Percentiles rank a stretch among this genome's conserved stretches.
These are phyloP conservation scores for Kodamaea neixiangensis DNA, from an alignment of 805 yeast species.

Conservation along the genomic window DNA sequence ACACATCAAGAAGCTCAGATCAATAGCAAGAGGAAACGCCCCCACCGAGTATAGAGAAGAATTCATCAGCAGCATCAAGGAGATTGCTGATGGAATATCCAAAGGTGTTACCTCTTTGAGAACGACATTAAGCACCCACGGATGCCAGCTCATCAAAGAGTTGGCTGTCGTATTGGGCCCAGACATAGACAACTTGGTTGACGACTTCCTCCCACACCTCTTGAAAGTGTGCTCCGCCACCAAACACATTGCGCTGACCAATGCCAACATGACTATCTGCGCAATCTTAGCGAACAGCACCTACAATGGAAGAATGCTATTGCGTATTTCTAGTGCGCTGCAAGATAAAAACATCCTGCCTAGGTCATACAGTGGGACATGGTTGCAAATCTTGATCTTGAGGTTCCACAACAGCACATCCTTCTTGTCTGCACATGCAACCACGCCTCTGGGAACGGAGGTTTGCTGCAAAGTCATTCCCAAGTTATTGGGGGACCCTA, in stretches of 20 bases:
- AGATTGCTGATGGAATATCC: conserved; percentile 53
- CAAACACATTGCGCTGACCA: conserved; percentile 62
- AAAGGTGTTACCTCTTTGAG: conserved; percentile 74
- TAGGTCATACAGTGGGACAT: conserved; percentile 64
- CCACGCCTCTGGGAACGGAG: conserved; percentile 11
- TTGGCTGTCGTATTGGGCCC: conserved; percentile 43
- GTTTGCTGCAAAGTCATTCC: conserved; percentile 49
- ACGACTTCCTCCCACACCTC: conserved; percentile 48
- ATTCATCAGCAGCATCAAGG: conserved; percentile 34
- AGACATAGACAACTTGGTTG: conserved; percentile 50
- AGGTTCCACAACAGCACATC: conserved; percentile 44
- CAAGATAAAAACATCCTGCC: conserved; percentile 74
- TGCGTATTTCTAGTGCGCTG: conserved; percentile 51
- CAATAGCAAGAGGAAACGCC: conserved; percentile 60
- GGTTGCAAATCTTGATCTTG: conserved; percentile 65
- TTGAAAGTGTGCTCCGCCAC: conserved; percentile 58
- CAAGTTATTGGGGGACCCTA: conserved; percentile 75
- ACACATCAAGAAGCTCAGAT: conserved; percentile 56
- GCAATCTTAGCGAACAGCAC: conserved; percentile 58
- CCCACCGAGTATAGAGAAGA: conserved; percentile 37
- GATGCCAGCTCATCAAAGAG: conserved; percentile 78
- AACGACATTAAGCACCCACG: conserved; percentile 76
- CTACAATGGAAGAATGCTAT: conserved; percentile 52
- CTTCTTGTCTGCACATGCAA: conserved; percentile 31
- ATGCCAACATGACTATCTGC: conserved; percentile 56